Conservation (phyloP, 768 basidiomycete genomes). For the Pisolithus sp. region DNA sequence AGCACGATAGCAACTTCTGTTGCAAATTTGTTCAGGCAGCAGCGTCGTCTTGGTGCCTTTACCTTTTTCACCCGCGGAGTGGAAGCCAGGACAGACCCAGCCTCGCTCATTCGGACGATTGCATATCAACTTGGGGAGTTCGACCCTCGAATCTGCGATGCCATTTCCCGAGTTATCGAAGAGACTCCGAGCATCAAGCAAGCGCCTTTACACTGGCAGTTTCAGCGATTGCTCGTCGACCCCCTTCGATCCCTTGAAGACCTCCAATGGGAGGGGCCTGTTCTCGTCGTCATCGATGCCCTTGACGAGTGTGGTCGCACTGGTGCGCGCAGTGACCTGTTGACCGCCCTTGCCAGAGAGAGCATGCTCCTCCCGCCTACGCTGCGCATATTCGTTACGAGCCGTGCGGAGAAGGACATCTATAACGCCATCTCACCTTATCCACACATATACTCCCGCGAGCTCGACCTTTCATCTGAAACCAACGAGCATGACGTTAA, state of each 20-base stretch:
- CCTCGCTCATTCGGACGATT: constrained; percentile 27
- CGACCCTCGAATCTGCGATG: constrained; percentile 22
- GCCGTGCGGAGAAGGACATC: constrained; percentile 28
- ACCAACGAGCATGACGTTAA: constrained; percentile 21
- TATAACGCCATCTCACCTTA: constrained; percentile 6
- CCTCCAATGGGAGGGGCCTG: constrained; percentile 19
- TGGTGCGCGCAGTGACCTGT: constrained; percentile 19
- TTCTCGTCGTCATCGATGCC: constrained; percentile 30
- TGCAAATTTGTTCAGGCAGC: constrained; percentile 26
- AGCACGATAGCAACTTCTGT: constrained; percentile 31
- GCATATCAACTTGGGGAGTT: constrained; percentile 30
- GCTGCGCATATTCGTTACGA: constrained; percentile 27
- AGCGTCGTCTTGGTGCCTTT: constrained; percentile 31
- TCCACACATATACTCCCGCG: constrained; percentile 10
- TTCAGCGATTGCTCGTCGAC: constrained; percentile 28
- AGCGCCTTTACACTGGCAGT: constrained; percentile 24
- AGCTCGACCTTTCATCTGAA: constrained; percentile 23
- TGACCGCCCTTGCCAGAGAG: constrained; percentile 23
- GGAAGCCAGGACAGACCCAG: constrained; percentile 23
- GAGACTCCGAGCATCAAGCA: constrained; percentile 25
- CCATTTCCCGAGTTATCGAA: constrained; percentile 21
- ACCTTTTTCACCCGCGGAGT: constrained; percentile 29
- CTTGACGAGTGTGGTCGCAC: constrained; percentile 29
- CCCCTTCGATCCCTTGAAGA: constrained; percentile 17
- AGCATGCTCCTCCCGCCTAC: constrained; percentile 13